phyloP scores from a whole-genome alignment of 2,329 filamentous ascomycete genomes.

The Eutypella sp. region DNA sequence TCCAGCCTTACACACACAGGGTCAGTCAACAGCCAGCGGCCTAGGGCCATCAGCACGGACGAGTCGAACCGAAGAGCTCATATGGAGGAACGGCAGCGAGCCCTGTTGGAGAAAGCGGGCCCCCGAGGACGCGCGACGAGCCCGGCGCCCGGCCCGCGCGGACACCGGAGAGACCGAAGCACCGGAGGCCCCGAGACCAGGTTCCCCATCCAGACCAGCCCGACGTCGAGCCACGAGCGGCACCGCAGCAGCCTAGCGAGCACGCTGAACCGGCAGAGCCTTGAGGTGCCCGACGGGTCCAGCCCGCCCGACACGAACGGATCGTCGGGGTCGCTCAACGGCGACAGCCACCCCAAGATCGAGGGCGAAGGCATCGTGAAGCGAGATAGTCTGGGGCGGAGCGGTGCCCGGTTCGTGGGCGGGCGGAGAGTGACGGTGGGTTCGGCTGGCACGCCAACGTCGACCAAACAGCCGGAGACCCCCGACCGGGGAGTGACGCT shows the following conservation, averaged over 20 bases:
- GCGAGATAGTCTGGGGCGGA: slow-evolving; percentile 54
- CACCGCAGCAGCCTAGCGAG: slow-evolving; percentile 46
- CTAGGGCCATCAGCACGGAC: slow-evolving; percentile 87
- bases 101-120: slow-evolving; percentile 63
- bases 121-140: slow-evolving; percentile 67
- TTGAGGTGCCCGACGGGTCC: slow-evolving; percentile 72
- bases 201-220: slow-evolving; percentile 75
- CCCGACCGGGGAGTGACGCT: slow-evolving; percentile 42
- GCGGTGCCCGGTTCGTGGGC: slow-evolving; percentile 46
- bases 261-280: slow-evolving; percentile 58
- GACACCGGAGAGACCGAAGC: slow-evolving; percentile 77
- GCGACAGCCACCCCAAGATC: slow-evolving; percentile 26
- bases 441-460: slow-evolving; percentile 6
- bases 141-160: slow-evolving; percentile 57
- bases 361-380: slow-evolving; percentile 24
- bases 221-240: slow-evolving; percentile 47
- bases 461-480: slow-evolving; percentile 17
- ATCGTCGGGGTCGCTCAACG: slow-evolving; percentile 34
- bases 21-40: slow-evolving; percentile 54
- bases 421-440: slow-evolving; percentile 41
- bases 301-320: slow-evolving; percentile 35
- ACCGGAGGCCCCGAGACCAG: slow-evolving; percentile 68
- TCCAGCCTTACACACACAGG: slow-evolving; percentile 64
- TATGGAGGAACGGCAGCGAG: slow-evolving; percentile 88
- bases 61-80: slow-evolving; percentile 91